Base-by-base conservation (phyloP, 257 asterid genomes). In the Nicotiana undulata region DNA sequence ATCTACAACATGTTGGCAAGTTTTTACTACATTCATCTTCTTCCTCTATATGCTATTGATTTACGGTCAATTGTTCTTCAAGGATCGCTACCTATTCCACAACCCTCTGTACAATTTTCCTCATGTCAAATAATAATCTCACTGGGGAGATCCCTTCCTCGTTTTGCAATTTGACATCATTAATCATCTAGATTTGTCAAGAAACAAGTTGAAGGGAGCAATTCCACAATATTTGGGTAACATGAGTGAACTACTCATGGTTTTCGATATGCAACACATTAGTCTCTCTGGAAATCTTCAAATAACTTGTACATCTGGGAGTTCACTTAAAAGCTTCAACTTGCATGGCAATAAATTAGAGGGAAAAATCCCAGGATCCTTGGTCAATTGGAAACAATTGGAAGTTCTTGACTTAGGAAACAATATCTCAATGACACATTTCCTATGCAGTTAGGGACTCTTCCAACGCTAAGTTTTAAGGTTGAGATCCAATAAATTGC, bases 371-470 rank as follows among this genome's bases (percentile, higher is more conserved):
- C 84, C 84, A 5, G 4, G 29, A 28, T 2, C 29, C 29, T 28
- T 28, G 29, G 29, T 2, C 29, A 28, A 28, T 28, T 28, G 29
- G 2, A 28, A 28, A 28, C 1, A 2, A 2, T 28, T 80, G 59
- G 60, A 80, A 81, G 65, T 84, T 65, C 79, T 84, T 2, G 82
- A 84, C 6, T 7, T 76, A 0, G 82, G 84, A 4, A 6, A 76
- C 3, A 84, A 84, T 59, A 18, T 0, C 34, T 84, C 16, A 67
- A 3, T 20, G 84, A 60, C 10, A 7, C 82, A 22, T 81, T 84
- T 11, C 86, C 86, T 0, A 1, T 4, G 4, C 80, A 82, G 84
- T 75, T 81, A 16, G 76, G 28, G 13, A 24, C 28, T 13, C 60
- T 75, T 4, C 63, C 81, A 7, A 9, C 4, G 15, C 81, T 83